Percentiles rank a stretch among this genome's conserved stretches.
Conservation (phyloP, 345 rosid genomes). For the Odontarrhena argentea region DNA sequence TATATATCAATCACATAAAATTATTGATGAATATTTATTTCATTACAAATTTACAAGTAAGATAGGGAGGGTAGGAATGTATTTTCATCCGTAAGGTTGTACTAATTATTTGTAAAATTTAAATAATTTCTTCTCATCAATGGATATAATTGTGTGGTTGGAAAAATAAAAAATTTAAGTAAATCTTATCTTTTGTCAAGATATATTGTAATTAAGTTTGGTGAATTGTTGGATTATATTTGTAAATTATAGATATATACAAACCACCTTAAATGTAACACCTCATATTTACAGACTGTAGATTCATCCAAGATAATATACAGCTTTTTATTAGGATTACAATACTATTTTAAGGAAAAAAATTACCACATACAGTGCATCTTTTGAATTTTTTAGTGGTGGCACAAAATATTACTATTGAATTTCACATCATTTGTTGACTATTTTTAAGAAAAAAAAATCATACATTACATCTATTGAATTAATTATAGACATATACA, state of each 20-base stretch:
- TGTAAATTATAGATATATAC: not conserved
- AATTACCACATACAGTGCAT: no score
- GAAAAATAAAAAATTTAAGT: not conserved
- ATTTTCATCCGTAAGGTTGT: not conserved
- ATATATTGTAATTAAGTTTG: constrained; percentile 1
- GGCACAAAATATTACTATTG: no score
- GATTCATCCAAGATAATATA: no score
- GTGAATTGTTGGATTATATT: constrained; percentile 1
- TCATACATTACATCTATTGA: no score
- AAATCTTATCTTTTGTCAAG: not conserved
- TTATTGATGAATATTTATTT: not conserved
- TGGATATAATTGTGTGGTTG: not conserved
- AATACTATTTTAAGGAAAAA: no score
- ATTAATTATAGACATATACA: no score
- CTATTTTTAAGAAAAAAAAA: no score
- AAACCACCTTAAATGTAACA: not conserved
- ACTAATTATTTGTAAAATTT: not conserved
- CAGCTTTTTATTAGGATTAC: no score
- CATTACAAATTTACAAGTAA: not conserved
- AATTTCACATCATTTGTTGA: no score
- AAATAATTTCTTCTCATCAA: not conserved
- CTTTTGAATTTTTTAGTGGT: no score
- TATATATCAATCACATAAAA: not conserved
- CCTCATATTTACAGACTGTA: constrained; percentile 1
- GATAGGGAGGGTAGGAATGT: not conserved